Conservation (phyloP, 805 yeast genomes). For the Ascoidea rubescens region DNA sequence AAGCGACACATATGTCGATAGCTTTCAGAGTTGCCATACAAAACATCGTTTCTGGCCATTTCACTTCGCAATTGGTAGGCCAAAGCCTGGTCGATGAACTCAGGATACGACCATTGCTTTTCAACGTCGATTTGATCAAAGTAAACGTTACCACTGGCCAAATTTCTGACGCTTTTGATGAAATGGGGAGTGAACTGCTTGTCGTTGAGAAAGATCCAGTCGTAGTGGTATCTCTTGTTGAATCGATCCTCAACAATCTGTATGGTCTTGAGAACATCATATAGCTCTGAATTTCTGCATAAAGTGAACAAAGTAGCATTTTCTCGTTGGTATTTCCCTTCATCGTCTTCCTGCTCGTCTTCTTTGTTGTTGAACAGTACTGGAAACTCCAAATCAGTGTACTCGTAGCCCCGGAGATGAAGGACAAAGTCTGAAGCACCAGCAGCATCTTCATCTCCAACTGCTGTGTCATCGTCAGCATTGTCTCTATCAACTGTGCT, state of each 20-base stretch:
- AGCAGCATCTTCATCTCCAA: too few relatives aligned
- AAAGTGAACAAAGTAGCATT: conserved; percentile 35
- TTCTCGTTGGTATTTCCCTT: conserved; percentile 17
- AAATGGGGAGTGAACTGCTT: conserved; percentile 62
- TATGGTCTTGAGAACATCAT: conserved; percentile 35
- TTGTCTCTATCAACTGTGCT: conserved; percentile 4
- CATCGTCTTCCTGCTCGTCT: conserved; percentile 26
- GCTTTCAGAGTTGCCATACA: conserved; percentile 63
- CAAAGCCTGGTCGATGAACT: conserved; percentile 56
- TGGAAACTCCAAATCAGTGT: background rate
- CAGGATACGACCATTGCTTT: conserved; percentile 84
- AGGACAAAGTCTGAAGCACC: too few relatives aligned
- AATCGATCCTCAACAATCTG: conserved; percentile 64
- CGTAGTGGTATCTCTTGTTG: conserved; percentile 63
- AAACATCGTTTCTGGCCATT: conserved; percentile 40
- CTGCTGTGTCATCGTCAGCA: too few relatives aligned
- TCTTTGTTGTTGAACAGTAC: conserved; percentile 13
- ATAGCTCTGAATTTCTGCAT: conserved; percentile 46
- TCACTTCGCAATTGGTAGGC: conserved; percentile 50
- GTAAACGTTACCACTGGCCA: conserved; percentile 53
- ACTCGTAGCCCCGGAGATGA: background rate
- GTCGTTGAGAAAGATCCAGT: conserved; percentile 89
- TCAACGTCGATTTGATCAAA: conserved; percentile 54
- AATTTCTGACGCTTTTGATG: conserved; percentile 32
- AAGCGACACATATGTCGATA: conserved; percentile 88